phyloP scores from a whole-genome alignment of 352 stramenopile species.

The Thraustochytrium striatum region DNA sequence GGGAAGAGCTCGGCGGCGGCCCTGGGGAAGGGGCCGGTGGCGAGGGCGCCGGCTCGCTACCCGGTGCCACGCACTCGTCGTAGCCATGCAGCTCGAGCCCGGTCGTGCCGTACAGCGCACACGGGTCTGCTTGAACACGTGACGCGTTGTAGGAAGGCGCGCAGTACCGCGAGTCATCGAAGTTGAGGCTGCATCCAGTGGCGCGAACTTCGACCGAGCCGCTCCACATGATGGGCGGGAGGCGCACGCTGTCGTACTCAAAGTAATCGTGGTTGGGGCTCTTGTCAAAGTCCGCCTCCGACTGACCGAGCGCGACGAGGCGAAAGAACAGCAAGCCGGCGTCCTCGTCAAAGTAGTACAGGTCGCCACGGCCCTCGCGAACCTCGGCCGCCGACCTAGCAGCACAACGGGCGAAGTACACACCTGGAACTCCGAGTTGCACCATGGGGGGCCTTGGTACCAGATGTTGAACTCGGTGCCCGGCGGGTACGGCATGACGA shows the following conservation, averaged over 20 bases:
- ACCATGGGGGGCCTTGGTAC: conserved; percentile 5
- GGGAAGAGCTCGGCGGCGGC: too few species aligned
- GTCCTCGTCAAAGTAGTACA: not conserved
- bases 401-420: not conserved
- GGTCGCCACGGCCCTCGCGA: not conserved
- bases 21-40: too few species aligned
- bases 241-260: not conserved
- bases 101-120: too few species aligned
- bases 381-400: not conserved
- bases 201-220: not conserved
- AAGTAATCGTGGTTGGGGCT: not conserved
- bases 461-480: conserved; percentile 5
- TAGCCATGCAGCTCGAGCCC: too few species aligned
- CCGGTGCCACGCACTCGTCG: too few species aligned
- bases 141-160: not conserved
- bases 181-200: conserved; percentile 1
- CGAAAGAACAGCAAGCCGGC: conserved; percentile 2
- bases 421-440: not conserved
- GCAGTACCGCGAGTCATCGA: not conserved
- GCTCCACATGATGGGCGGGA: not conserved
- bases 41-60: too few species aligned
- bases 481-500: conserved; percentile 25
- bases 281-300: not conserved
- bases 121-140: too few species aligned
- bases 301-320: not conserved